Evolutionary conservation across 352 stramenopile genomes (phyloP).

Genomic region (Pythium coloratum): DNA sequence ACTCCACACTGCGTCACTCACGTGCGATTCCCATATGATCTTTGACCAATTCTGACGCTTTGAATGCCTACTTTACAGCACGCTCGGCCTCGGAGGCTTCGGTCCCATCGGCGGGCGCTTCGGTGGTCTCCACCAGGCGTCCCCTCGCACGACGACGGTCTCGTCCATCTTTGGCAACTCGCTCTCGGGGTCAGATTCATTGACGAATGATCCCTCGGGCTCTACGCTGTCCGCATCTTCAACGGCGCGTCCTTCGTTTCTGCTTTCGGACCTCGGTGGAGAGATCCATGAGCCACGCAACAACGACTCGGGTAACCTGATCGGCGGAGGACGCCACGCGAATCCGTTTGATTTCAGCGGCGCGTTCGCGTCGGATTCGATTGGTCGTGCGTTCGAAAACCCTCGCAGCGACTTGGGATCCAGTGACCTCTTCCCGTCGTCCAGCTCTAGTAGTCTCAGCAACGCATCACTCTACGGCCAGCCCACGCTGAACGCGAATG

Average conservation of each 20-base stretch:
- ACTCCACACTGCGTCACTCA: background rate
- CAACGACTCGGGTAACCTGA: slow-evolving; percentile 21
- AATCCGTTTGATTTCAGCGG: slow-evolving; percentile 41
- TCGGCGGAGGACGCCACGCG: slow-evolving; percentile 9
- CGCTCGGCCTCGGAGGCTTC: slow-evolving; percentile 14
- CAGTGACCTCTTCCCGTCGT: slow-evolving; percentile 17
- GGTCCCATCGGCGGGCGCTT: slow-evolving; percentile 26
- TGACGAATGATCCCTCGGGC: slow-evolving; percentile 33
- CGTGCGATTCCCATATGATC: background rate
- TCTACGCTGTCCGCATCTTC: background rate
- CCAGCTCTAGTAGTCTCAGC: background rate
- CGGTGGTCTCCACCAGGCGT: slow-evolving; percentile 15
- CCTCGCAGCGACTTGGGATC: background rate
- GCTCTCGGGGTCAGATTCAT: slow-evolving; percentile 12
- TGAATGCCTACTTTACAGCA: background rate
- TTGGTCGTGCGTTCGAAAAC: slow-evolving; percentile 6
- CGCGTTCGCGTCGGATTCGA: slow-evolving; percentile 26
- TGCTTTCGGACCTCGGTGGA: slow-evolving; percentile 57
- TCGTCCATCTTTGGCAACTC: slow-evolving; percentile 12
- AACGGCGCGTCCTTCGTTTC: slow-evolving; percentile 3
- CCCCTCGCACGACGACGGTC: background rate
- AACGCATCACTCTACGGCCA: slow-evolving; percentile 13
- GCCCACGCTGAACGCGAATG: slow-evolving; percentile 24
- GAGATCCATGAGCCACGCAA: slow-evolving; percentile 45
- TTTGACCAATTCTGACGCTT: background rate